phyloP scores from a whole-genome alignment of 1,284 basidiomycete genomes.

The Moesziomyces parantarcticus region DNA sequence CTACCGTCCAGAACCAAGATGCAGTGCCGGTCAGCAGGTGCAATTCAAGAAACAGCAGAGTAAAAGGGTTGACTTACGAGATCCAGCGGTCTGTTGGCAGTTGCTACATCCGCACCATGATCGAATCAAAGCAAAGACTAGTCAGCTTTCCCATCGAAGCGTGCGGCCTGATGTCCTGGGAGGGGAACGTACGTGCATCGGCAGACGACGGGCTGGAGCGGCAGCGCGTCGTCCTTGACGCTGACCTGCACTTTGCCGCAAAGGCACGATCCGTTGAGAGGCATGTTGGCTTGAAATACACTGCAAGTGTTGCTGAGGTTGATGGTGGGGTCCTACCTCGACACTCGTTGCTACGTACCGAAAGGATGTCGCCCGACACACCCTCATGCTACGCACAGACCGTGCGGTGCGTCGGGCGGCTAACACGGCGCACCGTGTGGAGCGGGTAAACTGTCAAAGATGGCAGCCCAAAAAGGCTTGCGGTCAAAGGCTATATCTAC shows the following conservation, averaged over 20 bases:
- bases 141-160: background rate
- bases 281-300: conserved; percentile 8
- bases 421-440: too few relatives aligned
- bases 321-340: background rate
- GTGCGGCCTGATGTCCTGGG: too few relatives aligned
- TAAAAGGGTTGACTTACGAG: conserved; percentile 9
- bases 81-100: conserved; percentile 36
- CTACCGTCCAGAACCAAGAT: background rate
- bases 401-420: too few relatives aligned
- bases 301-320: background rate
- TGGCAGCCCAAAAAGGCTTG: too few relatives aligned
- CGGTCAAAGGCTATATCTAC: too few relatives aligned
- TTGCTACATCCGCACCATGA: conserved; percentile 10
- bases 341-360: too few relatives aligned
- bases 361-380: background rate
- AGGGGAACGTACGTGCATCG: conserved; percentile 31
- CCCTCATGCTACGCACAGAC: too few relatives aligned
- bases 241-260: conserved; percentile 33
- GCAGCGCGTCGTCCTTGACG: conserved; percentile 23
- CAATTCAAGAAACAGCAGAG: background rate
- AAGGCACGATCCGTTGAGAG: conserved; percentile 30
- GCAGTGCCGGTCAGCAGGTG: background rate
- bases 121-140: background rate
- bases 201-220: conserved; percentile 25
- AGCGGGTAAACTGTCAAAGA: too few relatives aligned